These are phyloP conservation scores for Blastocystis sp. DNA, from an alignment of 352 stramenopile species.

Conservation along the genomic window DNA sequence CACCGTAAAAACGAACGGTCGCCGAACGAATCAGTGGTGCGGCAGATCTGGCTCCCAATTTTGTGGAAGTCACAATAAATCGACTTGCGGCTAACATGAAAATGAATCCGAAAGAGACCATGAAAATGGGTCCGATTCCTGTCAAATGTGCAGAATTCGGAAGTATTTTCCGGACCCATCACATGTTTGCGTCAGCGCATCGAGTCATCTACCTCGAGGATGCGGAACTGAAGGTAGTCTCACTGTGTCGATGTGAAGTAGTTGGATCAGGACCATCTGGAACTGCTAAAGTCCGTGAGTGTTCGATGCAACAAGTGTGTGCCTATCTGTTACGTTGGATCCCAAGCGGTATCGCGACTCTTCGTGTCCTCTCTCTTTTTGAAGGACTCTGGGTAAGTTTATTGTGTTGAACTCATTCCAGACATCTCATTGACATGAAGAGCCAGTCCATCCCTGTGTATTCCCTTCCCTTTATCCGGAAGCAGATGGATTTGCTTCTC, in stretches of 20 bases:
- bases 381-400: background rate
- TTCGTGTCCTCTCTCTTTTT: background rate
- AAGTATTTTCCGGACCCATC: background rate
- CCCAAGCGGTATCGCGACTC: background rate
- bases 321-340: background rate
- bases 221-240: background rate
- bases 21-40: too few species aligned
- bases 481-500: background rate
- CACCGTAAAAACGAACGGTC: too few species aligned
- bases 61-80: too few species aligned
- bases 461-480: background rate
- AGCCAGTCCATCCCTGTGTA: slow-evolving; percentile 21
- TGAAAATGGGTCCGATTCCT: background rate
- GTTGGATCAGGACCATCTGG: background rate
- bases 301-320: background rate
- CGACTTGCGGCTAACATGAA: too few species aligned
- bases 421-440: background rate
- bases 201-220: background rate
- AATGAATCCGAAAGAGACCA: too few species aligned
- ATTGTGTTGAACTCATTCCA: background rate
- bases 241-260: background rate
- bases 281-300: background rate
- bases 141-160: background rate
- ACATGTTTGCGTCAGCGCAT: background rate
- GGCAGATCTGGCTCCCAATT: too few species aligned